Percentiles rank a stretch among this genome's conserved stretches.
Conservation (phyloP, 129 eudicot genomes). For the Helianthus tuberosus region DNA sequence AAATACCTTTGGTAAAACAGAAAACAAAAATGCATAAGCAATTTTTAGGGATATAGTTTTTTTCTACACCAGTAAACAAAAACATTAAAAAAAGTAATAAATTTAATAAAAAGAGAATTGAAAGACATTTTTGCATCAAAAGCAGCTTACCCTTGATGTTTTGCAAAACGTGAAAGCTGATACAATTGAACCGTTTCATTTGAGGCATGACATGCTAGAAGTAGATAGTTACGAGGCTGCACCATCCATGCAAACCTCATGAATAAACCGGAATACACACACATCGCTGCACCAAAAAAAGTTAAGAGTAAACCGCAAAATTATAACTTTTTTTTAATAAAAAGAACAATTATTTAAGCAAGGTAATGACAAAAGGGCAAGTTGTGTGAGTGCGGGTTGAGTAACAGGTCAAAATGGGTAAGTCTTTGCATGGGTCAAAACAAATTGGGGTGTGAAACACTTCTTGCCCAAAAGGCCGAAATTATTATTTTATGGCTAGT, state of each 20-base stretch:
- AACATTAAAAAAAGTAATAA: neutral
- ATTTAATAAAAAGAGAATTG: no score
- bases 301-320: neutral
- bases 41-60: neutral
- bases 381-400: neutral
- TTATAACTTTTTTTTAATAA: neutral
- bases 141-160: slow-evolving; percentile 71
- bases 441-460: neutral
- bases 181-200: slow-evolving; percentile 81
- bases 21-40: neutral
- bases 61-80: neutral
- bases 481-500: neutral
- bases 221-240: slow-evolving; percentile 81
- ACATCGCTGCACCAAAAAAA: slow-evolving; percentile 62
- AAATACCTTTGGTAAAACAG: slow-evolving; percentile 42
- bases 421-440: neutral
- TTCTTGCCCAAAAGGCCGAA: neutral
- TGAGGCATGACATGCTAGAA: slow-evolving; percentile 84
- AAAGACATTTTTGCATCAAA: neutral
- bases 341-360: neutral
- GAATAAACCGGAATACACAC: slow-evolving; percentile 76
- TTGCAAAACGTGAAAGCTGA: slow-evolving; percentile 89
- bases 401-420: neutral
- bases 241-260: slow-evolving; percentile 99
- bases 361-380: neutral